These are phyloP conservation scores for Colletotrichum navitas DNA, from an alignment of 2,329 filamentous ascomycete genomes.

Conservation along the genomic window DNA sequence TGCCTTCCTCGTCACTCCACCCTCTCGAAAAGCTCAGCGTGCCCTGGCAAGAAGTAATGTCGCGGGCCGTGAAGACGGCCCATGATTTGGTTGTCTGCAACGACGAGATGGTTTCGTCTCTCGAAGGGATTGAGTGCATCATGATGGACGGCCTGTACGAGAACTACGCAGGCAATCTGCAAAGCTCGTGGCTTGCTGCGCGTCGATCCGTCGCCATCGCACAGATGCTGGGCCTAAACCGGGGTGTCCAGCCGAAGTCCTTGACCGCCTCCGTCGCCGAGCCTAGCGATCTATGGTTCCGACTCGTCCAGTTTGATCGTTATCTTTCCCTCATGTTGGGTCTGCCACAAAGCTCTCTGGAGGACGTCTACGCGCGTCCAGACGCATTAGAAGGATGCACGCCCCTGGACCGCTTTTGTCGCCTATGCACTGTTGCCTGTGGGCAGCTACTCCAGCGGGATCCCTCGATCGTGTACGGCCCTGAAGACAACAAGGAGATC, in stretches of 20 bases:
- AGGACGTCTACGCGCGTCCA: conserved; percentile 17
- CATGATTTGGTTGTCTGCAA: conserved; percentile 57
- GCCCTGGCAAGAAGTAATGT: conserved; percentile 46
- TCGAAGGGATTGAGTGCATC: conserved; percentile 65
- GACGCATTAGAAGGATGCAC: conserved; percentile 43
- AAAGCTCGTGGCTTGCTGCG: conserved; percentile 59
- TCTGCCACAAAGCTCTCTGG: conserved; percentile 50
- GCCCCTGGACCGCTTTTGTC: conserved; percentile 49
- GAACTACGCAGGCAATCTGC: conserved; percentile 61
- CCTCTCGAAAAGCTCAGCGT: conserved; percentile 39
- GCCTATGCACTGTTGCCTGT: conserved; percentile 49
- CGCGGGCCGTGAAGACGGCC: conserved; percentile 47
- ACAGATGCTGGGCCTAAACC: conserved; percentile 56
- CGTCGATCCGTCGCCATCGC: conserved; percentile 60
- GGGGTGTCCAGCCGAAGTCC: background rate
- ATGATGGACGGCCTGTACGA: conserved; percentile 61
- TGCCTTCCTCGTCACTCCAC: background rate
- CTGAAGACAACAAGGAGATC: conserved; percentile 49
- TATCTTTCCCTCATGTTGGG: conserved; percentile 56
- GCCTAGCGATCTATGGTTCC: conserved; percentile 51
- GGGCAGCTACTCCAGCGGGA: conserved; percentile 55
- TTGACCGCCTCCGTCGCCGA: conserved; percentile 25
- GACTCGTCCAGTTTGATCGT: conserved; percentile 54
- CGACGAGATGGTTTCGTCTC: conserved; percentile 58
- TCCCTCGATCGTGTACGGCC: conserved; percentile 42